These are phyloP conservation scores for Verbascum thapsus DNA, from an alignment of 257 asterid species.

Conservation along the genomic window DNA sequence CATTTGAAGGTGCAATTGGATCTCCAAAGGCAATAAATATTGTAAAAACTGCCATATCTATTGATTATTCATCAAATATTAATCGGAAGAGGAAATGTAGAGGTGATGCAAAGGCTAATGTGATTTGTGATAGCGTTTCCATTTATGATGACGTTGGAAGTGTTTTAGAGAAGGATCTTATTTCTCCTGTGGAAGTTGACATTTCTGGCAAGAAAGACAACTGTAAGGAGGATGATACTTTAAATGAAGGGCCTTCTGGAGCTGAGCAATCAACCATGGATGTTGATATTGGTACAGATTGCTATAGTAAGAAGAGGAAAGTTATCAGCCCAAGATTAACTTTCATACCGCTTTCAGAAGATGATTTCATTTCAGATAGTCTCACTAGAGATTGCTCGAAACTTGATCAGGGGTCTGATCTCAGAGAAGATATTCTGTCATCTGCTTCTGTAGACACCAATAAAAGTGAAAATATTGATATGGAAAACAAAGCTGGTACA, in stretches of 20 bases:
- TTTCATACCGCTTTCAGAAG: conserved; percentile 36
- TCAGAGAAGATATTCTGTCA: conserved; percentile 36
- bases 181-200: conserved; percentile 39
- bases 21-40: conserved; percentile 29
- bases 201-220: conserved; percentile 34
- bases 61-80: conserved; percentile 35
- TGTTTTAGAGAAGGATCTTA: conserved; percentile 29
- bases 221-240: conserved; percentile 29
- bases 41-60: conserved; percentile 28
- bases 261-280: conserved; percentile 33
- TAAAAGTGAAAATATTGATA: conserved; percentile 24
- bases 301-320: conserved; percentile 43
- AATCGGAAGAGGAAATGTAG: conserved; percentile 50
- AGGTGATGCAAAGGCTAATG: conserved; percentile 33
- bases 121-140: conserved; percentile 23
- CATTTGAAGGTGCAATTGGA: conserved; percentile 31
- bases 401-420: conserved; percentile 41
- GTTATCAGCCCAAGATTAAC: conserved; percentile 40
- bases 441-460: conserved; percentile 29
- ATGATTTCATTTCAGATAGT: conserved; percentile 39
- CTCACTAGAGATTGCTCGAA: conserved; percentile 27
- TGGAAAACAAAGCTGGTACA: conserved; percentile 31
- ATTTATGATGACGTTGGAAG: conserved; percentile 31
- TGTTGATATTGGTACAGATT: conserved; percentile 35
- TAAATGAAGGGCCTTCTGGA: conserved; percentile 33